Evolutionary conservation across 306 rosid genomes (phyloP), one percentile per base, ranked within the genome.

Genomic region (peach (Prunus persica)): DNA sequence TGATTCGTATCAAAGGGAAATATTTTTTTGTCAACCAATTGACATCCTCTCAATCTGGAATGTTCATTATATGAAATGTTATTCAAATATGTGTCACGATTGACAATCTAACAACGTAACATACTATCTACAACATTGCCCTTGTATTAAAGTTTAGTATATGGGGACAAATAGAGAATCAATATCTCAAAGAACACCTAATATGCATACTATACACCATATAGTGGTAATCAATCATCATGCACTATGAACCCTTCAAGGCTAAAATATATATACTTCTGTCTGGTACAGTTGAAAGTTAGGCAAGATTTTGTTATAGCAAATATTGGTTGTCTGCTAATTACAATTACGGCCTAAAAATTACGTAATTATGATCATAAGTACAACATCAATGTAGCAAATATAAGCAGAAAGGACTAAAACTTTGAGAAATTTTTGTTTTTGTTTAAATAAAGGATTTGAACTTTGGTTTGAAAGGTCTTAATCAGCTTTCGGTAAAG

Each of bases 401-500:
- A 34, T 49, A 24, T 25, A 27, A 47, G 57, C 57, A 5, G 16
- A 52, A 52, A 16, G 57, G 20, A 2, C 60, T 11, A 20, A 38
- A 10, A 57, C 28, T 57, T 20, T 0, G 63, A 57, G 63, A 56
- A 38, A 38, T 38, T 38, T 3, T 20, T n/a, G 1, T n/a, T 20
- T 51, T 4, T 20, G 12, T 58, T 60, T 25, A 22, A 27, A 60
- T 56, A 10, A 56, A 13, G 20, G 10, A n/a, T 38, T 57, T 16
- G 22, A 34, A 11, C 27, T 16, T 18, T 32, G 57, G 14, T 3
- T 2, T 61, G 32, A 67, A 3, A 25, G 14, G 77, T 28, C 34
- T 25, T 11, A 16, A 61, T 73, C 45, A 58, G 65, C 58, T 61
- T 74, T 74, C 60, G 47, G 77, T n/a, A 61, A 46, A 5, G 27